Evolutionary conservation across 208 protist genomes (phyloP), one percentile per base, ranked within the genome.

Genomic region (Leishmania lainsoni): DNA sequence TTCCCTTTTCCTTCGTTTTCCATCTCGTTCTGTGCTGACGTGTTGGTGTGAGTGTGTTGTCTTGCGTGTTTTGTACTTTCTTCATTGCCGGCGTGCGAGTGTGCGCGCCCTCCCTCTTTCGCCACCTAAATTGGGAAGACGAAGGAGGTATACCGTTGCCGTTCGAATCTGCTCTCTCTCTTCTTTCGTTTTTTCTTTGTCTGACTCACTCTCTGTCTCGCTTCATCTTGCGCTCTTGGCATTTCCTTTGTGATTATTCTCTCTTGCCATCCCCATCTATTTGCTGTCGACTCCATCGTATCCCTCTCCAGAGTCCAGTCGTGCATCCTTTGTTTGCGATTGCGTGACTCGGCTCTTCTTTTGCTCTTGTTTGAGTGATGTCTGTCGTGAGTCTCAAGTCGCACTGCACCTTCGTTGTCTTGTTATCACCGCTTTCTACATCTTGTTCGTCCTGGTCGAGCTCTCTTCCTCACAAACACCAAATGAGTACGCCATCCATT

Each of bases 401-500:
- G 2, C 5, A 8, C 26, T 3, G 58, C 58, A 26, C 26, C 61
- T 10, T 68, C 61, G 22, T 71, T 26, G 3, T 71, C 2, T 8
- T 71, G 32, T 42, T 48, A 74, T 74, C 42, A 3, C 0, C 48
- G 42, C 16, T n/a, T 45, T 59, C 49, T 39, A 10, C 51, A 14
- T 45, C 29, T 16, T 6, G n/a, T 9, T 26, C 1, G 9, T 32
- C 71, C 61, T 16, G 22, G 16, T 5, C 12, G n/a, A 61, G 20
- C 9, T 1, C 48, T 48, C 52, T n/a, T 39, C 14, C 69, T 0
- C n/a, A 63, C 52, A 26, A 20, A 48, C 51, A 39, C 35, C 42
- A 22, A 16, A 84, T 76, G 76, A 84, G 58, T 32, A 72, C 45
- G 16, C 61, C 66, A 26, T 83, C 78, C 2, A 22, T 83, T 2